These are phyloP conservation scores for Thielaviopsis populi DNA, from an alignment of 2,329 filamentous ascomycete species.

Conservation along the genomic window DNA sequence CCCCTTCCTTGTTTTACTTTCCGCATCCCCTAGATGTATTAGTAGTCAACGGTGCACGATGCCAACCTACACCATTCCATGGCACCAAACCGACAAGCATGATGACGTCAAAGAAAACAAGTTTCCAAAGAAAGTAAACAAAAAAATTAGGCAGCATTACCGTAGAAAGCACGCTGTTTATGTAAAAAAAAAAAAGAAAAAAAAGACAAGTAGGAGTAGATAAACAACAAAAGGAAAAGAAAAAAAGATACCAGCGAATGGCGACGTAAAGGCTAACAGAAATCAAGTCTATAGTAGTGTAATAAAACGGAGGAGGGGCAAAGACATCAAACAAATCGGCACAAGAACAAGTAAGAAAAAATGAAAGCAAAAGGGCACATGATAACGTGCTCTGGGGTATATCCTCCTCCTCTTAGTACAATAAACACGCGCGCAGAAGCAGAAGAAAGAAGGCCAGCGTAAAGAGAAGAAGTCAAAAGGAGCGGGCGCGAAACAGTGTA, in stretches of 20 bases:
- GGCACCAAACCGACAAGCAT: too few relatives aligned
- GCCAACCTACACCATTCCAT: too few relatives aligned
- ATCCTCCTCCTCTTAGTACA: constrained; percentile 12
- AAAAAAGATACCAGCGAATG: background rate
- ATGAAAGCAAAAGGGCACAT: constrained; percentile 8
- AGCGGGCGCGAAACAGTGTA: background rate
- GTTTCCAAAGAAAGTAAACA: background rate
- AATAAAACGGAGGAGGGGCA: constrained; percentile 6
- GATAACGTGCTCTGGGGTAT: constrained; percentile 16
- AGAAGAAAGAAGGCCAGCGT: background rate
- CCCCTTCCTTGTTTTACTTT: too few relatives aligned
- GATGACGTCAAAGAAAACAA: background rate
- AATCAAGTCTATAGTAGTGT: background rate
- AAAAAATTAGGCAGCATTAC: background rate
- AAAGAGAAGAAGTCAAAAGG: background rate
- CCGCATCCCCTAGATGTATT: too few relatives aligned
- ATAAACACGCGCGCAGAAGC: background rate
- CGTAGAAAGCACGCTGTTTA: background rate
- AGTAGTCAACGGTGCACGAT: too few relatives aligned
- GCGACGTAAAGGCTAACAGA: background rate
- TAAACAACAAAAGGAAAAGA: background rate
- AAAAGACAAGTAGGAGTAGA: background rate
- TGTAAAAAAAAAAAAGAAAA: background rate
- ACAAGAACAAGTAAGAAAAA: constrained; percentile 6
- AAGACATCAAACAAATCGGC: background rate